Evolutionary conservation across 805 yeast species (phyloP), one percentile per base, ranked within the genome.

Genomic region (Candida namnaoensis): DNA sequence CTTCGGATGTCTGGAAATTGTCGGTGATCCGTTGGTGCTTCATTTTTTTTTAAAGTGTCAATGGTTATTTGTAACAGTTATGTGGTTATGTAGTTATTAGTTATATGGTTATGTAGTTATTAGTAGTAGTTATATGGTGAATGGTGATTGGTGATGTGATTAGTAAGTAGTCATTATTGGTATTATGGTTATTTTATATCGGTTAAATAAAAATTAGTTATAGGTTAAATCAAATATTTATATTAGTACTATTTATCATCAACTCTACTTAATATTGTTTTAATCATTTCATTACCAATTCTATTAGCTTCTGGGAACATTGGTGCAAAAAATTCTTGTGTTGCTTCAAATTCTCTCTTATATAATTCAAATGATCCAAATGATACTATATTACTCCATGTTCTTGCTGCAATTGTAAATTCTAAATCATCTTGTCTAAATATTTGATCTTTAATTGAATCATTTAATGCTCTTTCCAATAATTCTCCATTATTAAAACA

Each of bases 251-350:
- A 27, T 27, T 35, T 35, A 15, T 35, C 39, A 24, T 26, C 32
- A 12, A 42, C 47, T 25, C 65, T 65, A 25, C 57, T 68, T 45
- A 82, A 63, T 32, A 88, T 87, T 9, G 87, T 84, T 56, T 77
- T 78, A 47, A 93, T 85, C 99, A 91, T 91, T 50, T 87, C 95
- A 62, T 91, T 93, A 10, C 98, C 98, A 37, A 88, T 70, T 38
- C 72, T 76, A 49, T 82, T 85, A 9, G 97, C 97, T 53, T 90
- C 96, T 3, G 88, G 79, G 41, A 90, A 73, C 85, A 82, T 90
- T 11, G 88, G 95, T 46, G 73, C 65, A 63, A 93, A 93, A 60
- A 85, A 93, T n/a, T 68, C 56, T 56, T 88, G 96, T 0, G 95
- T 85, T 37, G 72, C 72, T 51, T 82, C 90, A 58, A 93, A 93